Base-by-base conservation (phyloP, 768 basidiomycete species). In the Suillus discolor region DNA sequence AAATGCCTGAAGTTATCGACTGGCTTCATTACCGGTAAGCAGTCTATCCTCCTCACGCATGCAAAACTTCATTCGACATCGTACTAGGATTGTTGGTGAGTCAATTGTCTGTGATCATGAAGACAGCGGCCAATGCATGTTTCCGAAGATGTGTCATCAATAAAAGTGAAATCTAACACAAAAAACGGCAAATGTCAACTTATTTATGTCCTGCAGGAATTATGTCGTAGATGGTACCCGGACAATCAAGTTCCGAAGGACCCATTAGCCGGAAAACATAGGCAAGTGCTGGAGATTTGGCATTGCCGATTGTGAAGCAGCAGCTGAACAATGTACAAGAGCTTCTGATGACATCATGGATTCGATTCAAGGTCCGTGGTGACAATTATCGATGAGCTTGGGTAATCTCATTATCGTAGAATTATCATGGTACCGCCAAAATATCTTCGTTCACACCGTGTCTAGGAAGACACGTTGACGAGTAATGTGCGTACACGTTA, bases 311-410 rank as follows among this genome's bases (percentile, higher is more conserved):
- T 5, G 38, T 53, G 57, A 31, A 31, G 31, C 3, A 28, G 41
- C 28, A 42, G 42, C 28, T 60, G 25, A 62, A 68, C 38, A 13
- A 45, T 28, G 53, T 25, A 39, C 7, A 71, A 96, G 94, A 36
- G 95, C 95, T 3, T 75, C 94, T 67, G 90, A 91, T 66, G 95
- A 97, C 70, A 96, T 96, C 65, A 80, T 79, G 49, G 82, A 84
- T 38, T 93, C 92, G 6, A 94, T 97, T 57, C 73, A 77, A 77
- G 95, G 93, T 90, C 36, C 12, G 73, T 38, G 39, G 2, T 31
- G 23, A 62, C 9, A 63, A 20, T 23, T n/a, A 57, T 41, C 36
- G 12, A 45, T 63, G 60, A 9, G 15, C 65, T 64, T 38, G 71
- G 20, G 28, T 44, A 25, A 20, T 9, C 36, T 51, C 42, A 57